These are phyloP conservation scores for Claviceps sp. DNA, from an alignment of 2,329 filamentous ascomycete species.

Conservation along the genomic window DNA sequence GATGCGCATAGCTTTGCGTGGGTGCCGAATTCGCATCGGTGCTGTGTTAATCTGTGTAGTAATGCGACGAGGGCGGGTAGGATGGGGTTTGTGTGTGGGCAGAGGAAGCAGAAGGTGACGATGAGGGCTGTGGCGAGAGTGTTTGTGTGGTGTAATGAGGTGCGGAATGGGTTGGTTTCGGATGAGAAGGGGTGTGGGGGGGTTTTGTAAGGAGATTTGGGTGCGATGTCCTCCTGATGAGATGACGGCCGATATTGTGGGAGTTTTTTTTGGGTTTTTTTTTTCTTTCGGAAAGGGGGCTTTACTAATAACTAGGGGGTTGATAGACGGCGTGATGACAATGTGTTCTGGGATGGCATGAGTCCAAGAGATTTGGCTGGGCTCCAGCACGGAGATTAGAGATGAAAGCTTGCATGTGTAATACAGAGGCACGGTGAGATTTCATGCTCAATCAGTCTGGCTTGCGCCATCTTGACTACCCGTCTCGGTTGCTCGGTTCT, in stretches of 20 bases:
- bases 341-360: too few species aligned
- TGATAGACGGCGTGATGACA: too few species aligned
- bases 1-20: slow-evolving; percentile 3
- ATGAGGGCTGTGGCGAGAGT: neutral
- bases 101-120: neutral
- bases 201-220: neutral
- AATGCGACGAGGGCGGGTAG: neutral
- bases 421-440: too few species aligned
- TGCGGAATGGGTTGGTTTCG: neutral
- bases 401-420: too few species aligned
- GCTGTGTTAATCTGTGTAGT: slow-evolving; percentile 3
- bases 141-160: neutral
- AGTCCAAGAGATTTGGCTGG: too few species aligned
- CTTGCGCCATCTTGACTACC: too few species aligned
- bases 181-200: neutral
- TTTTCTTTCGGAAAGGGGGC: neutral
- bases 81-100: neutral
- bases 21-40: slow-evolving; percentile 1
- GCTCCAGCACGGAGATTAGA: too few species aligned
- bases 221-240: neutral
- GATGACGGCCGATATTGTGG: neutral
- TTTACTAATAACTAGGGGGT: neutral
- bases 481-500: too few species aligned
- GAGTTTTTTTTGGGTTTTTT: neutral
- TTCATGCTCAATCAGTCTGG: too few species aligned